Conservation (phyloP, 306 rosid species). For the Glycine tomentella region DNA sequence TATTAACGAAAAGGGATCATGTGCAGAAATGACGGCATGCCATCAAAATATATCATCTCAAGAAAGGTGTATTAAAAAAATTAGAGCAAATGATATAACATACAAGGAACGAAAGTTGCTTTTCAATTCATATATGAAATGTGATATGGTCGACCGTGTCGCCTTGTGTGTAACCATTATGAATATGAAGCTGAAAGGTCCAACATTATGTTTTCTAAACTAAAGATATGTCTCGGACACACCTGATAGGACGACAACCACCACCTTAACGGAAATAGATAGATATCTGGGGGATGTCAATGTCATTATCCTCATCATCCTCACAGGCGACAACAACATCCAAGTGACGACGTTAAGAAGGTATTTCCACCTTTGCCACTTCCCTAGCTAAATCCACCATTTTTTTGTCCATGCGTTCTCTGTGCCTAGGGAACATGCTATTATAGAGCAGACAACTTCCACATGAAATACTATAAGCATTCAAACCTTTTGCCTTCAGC, state of each 20-base stretch:
- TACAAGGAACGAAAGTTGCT: constrained; percentile 36
- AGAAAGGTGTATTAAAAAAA: background rate
- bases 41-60: constrained; percentile 15
- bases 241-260: constrained; percentile 42
- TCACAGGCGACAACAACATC: constrained; percentile 96
- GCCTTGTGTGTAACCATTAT: constrained; percentile 38
- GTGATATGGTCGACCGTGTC: constrained; percentile 25
- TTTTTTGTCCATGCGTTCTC: no score
- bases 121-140: constrained; percentile 43
- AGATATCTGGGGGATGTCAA: constrained; percentile 88
- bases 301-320: constrained; percentile 90
- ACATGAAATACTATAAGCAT: no score
- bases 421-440: no score
- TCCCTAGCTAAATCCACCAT: constrained; percentile 86
- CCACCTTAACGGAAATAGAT: constrained; percentile 77
- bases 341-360: constrained; percentile 76
- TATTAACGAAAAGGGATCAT: background rate
- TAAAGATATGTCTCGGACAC: constrained; percentile 42
- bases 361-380: constrained; percentile 83
- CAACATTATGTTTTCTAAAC: constrained; percentile 44
- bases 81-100: constrained; percentile 26
- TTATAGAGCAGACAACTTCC: no score
- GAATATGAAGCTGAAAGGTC: constrained; percentile 35
- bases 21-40: background rate
- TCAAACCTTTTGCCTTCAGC: no score